Conservation (phyloP, 163 green algal species). For the Scenedesmus sp. region DNA sequence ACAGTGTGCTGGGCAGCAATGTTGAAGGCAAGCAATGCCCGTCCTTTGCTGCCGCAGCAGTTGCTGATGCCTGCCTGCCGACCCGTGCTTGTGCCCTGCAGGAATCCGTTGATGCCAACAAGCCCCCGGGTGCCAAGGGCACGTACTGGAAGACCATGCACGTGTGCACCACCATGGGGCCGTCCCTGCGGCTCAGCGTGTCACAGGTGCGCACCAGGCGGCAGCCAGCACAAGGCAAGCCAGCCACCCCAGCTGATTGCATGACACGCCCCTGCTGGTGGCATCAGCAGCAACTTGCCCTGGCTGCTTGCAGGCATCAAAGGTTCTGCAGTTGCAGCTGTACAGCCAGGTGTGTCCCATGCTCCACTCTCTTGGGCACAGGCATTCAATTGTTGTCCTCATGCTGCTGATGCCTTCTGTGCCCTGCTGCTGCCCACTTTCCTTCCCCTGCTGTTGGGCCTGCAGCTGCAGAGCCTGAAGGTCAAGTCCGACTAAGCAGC, state of each 20-base stretch:
- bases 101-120: conserved; percentile 95
- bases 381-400: not conserved
- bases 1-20: too few species aligned
- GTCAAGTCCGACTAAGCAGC: conserved; percentile 26
- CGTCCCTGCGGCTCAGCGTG: conserved; percentile 87
- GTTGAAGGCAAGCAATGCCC: not conserved
- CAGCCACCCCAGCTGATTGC: not conserved
- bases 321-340: not conserved
- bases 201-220: conserved; percentile 66
- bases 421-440: not conserved
- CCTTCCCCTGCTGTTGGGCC: not conserved
- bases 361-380: too few species aligned
- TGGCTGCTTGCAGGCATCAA: not conserved
- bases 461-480: conserved; percentile 29
- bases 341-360: not conserved
- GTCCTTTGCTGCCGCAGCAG: not conserved
- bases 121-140: conserved; percentile 94
- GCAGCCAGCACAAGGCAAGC: not conserved
- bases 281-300: not conserved
- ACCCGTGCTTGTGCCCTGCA: conserved; percentile 53
- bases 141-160: conserved; percentile 97
- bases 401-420: not conserved
- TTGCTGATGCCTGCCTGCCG: not conserved
- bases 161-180: conserved; percentile 97
- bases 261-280: not conserved